Evolutionary conservation across 352 stramenopile genomes (phyloP).

Genomic region (Globisporangium okanoganense): DNA sequence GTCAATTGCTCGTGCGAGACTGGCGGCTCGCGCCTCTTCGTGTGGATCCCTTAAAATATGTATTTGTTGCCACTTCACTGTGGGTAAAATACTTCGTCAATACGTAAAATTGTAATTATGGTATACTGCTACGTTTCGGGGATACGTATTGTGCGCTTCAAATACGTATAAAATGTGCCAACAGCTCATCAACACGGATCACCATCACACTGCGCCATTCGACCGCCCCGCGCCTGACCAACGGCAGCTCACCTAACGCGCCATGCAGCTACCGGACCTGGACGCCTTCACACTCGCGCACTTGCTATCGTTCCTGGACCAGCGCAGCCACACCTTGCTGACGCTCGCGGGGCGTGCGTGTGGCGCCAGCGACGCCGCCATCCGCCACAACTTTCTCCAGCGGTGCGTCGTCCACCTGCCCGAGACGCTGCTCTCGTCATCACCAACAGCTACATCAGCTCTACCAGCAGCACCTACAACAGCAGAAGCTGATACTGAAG

Average conservation of each 20-base stretch:
- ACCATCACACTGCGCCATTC: no score
- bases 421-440: neutral
- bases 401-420: neutral
- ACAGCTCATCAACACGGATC: no score
- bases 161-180: no score
- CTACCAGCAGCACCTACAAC: neutral
- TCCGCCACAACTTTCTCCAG: neutral
- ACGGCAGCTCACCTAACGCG: neutral
- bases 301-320: constrained; percentile 1
- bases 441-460: neutral
- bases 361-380: neutral
- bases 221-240: no score
- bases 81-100: no score
- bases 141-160: no score
- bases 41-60: no score
- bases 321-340: neutral
- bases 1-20: no score
- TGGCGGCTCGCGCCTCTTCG: no score
- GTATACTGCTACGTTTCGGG: no score
- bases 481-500: neutral
- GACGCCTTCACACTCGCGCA: constrained; percentile 3
- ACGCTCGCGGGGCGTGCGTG: neutral
- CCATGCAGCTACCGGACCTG: neutral
- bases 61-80: no score
- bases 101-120: no score